Conservation (phyloP, 78 protist species). For the Protostelium mycophagum region DNA sequence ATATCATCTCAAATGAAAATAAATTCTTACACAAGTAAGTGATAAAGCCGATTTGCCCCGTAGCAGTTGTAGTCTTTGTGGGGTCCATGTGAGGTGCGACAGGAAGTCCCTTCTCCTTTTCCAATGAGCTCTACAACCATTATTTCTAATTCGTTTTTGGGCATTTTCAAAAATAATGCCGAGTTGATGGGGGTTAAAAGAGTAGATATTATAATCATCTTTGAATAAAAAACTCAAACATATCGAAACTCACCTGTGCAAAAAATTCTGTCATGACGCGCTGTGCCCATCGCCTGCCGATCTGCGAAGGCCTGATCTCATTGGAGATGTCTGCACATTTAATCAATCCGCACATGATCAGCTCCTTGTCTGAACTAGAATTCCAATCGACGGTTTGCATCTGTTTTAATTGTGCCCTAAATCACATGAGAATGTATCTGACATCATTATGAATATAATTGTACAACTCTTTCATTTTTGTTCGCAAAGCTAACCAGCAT, state of each 20-base stretch:
- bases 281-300: not conserved
- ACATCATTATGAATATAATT: too few relatives aligned
- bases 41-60: not conserved
- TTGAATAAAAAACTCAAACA: too few relatives aligned
- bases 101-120: not conserved
- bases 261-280: not conserved
- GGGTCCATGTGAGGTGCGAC: not conserved
- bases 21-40: not conserved
- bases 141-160: too few relatives aligned
- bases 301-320: not conserved
- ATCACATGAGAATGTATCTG: not conserved
- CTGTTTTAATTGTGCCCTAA: not conserved
- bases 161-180: too few relatives aligned
- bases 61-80: not conserved
- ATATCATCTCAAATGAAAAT: not conserved
- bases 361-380: not conserved
- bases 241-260: not conserved
- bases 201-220: too few relatives aligned
- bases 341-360: not conserved
- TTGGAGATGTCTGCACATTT: not conserved
- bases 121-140: not conserved
- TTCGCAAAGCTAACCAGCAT: too few relatives aligned
- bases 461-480: too few relatives aligned
- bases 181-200: too few relatives aligned
- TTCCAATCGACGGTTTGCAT: not conserved